Evolutionary conservation across 1,284 basidiomycete species (phyloP).

Genomic region (Neotropicomus parvogracilis): DNA sequence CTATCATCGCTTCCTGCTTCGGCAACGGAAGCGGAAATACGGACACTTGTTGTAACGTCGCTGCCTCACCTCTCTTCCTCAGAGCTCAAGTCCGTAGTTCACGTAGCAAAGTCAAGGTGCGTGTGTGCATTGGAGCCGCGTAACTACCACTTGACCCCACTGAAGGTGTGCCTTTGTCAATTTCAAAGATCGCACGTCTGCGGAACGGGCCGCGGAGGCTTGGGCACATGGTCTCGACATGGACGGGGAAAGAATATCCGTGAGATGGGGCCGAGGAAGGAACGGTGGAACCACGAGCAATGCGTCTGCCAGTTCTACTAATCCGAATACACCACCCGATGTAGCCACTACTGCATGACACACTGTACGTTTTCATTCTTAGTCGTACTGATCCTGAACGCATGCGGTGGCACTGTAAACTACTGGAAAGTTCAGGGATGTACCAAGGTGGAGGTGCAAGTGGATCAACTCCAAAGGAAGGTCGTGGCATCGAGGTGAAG

Average conservation of each 20-base stretch:
- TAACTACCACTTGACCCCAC: conserved; percentile 11
- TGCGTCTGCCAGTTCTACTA: conserved; percentile 3
- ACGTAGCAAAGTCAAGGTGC: conserved; percentile 78
- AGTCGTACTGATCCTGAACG: no score
- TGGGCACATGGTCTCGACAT: conserved; percentile 88
- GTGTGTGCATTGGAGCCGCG: conserved; percentile 8
- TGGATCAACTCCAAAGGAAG: no score
- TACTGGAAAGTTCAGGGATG: no score
- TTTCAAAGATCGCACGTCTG: conserved; percentile 76
- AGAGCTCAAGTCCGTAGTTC: conserved; percentile 78
- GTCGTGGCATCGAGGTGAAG: no score
- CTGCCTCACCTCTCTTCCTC: conserved; percentile 67
- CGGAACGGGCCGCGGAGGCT: conserved; percentile 83
- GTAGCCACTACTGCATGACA: conserved; percentile 14
- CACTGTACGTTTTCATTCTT: background rate
- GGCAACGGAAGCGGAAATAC: conserved; percentile 75
- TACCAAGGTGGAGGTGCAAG: no score
- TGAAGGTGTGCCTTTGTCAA: conserved; percentile 93
- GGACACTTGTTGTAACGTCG: conserved; percentile 70
- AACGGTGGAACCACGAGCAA: conserved; percentile 24
- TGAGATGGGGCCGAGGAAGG: conserved; percentile 87
- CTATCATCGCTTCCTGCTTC: conserved; percentile 78
- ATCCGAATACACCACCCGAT: conserved; percentile 4
- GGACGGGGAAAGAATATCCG: conserved; percentile 67
- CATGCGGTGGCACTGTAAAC: no score